Percentiles rank a stretch among this genome's conserved stretches.
Conservation (phyloP, 1,139 yeast genomes). For the Sugiyamaella castrensis region DNA sequence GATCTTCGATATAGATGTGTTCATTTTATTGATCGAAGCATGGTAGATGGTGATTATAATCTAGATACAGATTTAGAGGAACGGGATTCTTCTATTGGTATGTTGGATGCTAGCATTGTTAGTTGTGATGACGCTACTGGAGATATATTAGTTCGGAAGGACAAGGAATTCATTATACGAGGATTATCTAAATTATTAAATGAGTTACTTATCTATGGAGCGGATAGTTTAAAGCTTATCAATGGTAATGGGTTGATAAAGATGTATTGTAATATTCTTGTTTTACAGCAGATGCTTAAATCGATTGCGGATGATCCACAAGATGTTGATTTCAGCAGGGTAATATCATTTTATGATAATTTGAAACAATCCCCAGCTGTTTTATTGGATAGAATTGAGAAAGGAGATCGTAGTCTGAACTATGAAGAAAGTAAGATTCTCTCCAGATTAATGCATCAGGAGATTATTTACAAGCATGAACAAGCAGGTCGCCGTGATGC, state of each 20-base stretch:
- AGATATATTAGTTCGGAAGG: conserved; percentile 32
- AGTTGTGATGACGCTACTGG: conserved; percentile 45
- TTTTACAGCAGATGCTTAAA: conserved; percentile 72
- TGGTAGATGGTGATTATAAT: conserved; percentile 40
- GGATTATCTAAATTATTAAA: conserved; percentile 63
- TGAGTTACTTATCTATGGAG: conserved; percentile 56
- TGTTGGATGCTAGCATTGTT: conserved; percentile 58
- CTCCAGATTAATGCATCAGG: conserved; percentile 29
- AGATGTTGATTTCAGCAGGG: conserved; percentile 55
- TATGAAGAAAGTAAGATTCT: conserved; percentile 32
- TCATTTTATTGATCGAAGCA: conserved; percentile 52
- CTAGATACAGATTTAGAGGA: conserved; percentile 55
- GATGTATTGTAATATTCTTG: conserved; percentile 63
- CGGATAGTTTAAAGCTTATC: conserved; percentile 53
- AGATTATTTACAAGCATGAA: conserved; percentile 28
- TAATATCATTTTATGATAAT: conserved; percentile 58
- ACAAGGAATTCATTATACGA: conserved; percentile 34
- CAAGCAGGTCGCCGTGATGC: conserved; percentile 30
- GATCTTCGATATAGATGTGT: conserved; percentile 64
- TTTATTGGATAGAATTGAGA: conserved; percentile 27
- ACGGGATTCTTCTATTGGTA: conserved; percentile 59
- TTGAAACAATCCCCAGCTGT: conserved; percentile 36
- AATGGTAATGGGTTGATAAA: conserved; percentile 67
- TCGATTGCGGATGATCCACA: conserved; percentile 57
- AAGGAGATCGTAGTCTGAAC: conserved; percentile 19